phyloP scores from a whole-genome alignment of 2,329 filamentous ascomycete genomes.

The Penicillium sp. region DNA sequence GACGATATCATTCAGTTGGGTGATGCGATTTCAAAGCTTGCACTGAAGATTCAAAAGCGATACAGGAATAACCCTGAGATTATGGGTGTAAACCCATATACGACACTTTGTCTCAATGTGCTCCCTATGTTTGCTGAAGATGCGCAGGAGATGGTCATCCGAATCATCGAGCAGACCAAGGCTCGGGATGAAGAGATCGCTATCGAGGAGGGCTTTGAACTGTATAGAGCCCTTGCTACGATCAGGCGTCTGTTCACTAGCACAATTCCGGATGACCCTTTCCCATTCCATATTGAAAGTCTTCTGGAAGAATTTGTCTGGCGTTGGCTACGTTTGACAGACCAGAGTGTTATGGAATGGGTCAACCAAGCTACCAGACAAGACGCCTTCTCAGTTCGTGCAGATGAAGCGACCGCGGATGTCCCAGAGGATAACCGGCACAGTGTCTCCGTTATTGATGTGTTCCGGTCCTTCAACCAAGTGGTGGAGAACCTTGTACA shows the following conservation, averaged over 20 bases:
- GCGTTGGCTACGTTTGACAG: constrained; percentile 86
- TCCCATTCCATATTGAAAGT: constrained; percentile 84
- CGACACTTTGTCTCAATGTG: constrained; percentile 76
- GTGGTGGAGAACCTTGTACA: constrained; percentile 82
- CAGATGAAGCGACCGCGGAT: constrained; percentile 62
- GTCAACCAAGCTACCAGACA: constrained; percentile 90
- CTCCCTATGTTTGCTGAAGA: constrained; percentile 91
- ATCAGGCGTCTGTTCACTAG: constrained; percentile 79
- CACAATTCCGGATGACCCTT: constrained; percentile 68
- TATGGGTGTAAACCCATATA: constrained; percentile 68
- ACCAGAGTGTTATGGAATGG: constrained; percentile 76
- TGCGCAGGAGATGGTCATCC: constrained; percentile 77
- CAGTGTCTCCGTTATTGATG: constrained; percentile 88
- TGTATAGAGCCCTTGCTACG: constrained; percentile 85
- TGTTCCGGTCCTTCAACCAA: constrained; percentile 92
- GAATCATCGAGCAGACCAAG: constrained; percentile 74
- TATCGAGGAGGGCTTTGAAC: constrained; percentile 87
- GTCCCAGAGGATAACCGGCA: constrained; percentile 80
- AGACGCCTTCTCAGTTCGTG: constrained; percentile 78
- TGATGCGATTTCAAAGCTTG: constrained; percentile 79
- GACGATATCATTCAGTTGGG: constrained; percentile 87
- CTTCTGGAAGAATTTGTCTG: constrained; percentile 90
- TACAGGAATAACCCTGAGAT: constrained; percentile 86
- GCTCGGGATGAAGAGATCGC: constrained; percentile 73
- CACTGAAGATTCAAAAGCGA: constrained; percentile 86